Evolutionary conservation across 768 basidiomycete species (phyloP).

Genomic region (Tylopilus plumbeoviolaceoides): DNA sequence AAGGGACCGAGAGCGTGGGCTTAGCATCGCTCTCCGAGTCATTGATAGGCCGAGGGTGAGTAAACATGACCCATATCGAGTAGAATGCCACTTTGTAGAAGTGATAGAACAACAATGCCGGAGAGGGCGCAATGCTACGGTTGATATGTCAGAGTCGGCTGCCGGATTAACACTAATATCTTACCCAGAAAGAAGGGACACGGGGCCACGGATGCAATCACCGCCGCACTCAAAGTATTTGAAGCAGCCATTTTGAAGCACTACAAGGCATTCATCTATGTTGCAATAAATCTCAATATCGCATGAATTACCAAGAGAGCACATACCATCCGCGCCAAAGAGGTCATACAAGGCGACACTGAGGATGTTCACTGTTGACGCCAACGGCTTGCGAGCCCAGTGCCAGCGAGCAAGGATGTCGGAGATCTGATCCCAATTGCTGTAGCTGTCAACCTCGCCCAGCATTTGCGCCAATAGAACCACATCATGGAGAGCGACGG

Average conservation of each 20-base stretch:
- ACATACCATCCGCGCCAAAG: slow-evolving; percentile 89
- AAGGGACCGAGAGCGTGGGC: slow-evolving; percentile 37
- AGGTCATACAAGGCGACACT: slow-evolving; percentile 92
- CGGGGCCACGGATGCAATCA: slow-evolving; percentile 82
- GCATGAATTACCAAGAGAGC: neutral
- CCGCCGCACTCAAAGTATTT: slow-evolving; percentile 96
- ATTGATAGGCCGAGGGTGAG: slow-evolving; percentile 40
- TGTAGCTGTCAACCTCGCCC: slow-evolving; percentile 36
- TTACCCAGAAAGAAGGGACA: slow-evolving; percentile 85
- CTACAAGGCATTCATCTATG: slow-evolving; percentile 55
- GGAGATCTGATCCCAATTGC: slow-evolving; percentile 51
- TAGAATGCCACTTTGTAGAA: slow-evolving; percentile 97
- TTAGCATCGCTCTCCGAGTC: slow-evolving; percentile 29
- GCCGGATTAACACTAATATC: slow-evolving; percentile 20
- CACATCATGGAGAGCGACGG: slow-evolving; percentile 87
- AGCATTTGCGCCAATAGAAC: slow-evolving; percentile 68
- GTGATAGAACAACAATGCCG: slow-evolving; percentile 76
- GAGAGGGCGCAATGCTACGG: slow-evolving; percentile 73
- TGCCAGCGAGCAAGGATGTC: slow-evolving; percentile 67
- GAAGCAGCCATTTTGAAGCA: slow-evolving; percentile 85
- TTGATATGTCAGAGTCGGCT: neutral
- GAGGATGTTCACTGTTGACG: slow-evolving; percentile 87
- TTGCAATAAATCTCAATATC: slow-evolving; percentile 1
- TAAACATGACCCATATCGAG: slow-evolving; percentile 88
- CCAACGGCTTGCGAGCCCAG: slow-evolving; percentile 79